These are phyloP conservation scores for Sonneratia caseolaris DNA, from an alignment of 345 rosid genomes.

Conservation along the genomic window DNA sequence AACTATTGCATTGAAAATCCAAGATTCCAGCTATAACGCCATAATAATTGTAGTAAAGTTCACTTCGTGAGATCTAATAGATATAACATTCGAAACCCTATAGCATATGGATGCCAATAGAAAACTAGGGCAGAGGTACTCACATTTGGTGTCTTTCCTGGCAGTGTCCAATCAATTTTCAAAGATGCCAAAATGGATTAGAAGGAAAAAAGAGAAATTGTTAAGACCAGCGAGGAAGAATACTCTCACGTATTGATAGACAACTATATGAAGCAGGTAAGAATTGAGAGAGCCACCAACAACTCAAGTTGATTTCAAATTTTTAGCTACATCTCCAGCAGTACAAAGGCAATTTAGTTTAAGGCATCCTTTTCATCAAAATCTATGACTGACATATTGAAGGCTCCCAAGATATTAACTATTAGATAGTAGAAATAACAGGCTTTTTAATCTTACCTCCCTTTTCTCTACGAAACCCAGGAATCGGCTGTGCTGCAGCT, in stretches of 20 bases:
- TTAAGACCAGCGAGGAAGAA: slow-evolving; percentile 1
- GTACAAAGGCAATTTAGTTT: not conserved
- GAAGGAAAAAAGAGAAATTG: slow-evolving; percentile 6
- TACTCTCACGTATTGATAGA: not conserved
- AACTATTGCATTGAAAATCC: not conserved
- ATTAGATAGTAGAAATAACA: not conserved
- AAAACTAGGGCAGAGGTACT: slow-evolving; percentile 21
- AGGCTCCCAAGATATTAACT: not conserved
- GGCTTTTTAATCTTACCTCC: slow-evolving; percentile 43
- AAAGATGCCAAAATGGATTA: slow-evolving; percentile 6
- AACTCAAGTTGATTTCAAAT: not conserved
- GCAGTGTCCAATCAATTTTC: slow-evolving; percentile 15
- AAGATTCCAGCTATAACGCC: not conserved
- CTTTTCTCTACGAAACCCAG: slow-evolving; percentile 86
- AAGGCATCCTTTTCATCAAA: not conserved
- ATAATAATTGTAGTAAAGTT: not conserved
- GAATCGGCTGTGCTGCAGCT: slow-evolving; percentile 94
- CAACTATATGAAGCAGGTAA: not conserved
- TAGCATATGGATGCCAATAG: not conserved
- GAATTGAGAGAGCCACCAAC: not conserved
- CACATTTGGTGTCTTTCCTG: slow-evolving; percentile 68
- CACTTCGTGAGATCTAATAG: not conserved
- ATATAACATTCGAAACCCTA: not conserved
- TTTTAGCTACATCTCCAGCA: not conserved
- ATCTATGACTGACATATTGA: not conserved